Evolutionary conservation across 164 flowering plant genomes (phyloP), one percentile per base, ranked within the genome.

Genomic region (Umbellularia californica): DNA sequence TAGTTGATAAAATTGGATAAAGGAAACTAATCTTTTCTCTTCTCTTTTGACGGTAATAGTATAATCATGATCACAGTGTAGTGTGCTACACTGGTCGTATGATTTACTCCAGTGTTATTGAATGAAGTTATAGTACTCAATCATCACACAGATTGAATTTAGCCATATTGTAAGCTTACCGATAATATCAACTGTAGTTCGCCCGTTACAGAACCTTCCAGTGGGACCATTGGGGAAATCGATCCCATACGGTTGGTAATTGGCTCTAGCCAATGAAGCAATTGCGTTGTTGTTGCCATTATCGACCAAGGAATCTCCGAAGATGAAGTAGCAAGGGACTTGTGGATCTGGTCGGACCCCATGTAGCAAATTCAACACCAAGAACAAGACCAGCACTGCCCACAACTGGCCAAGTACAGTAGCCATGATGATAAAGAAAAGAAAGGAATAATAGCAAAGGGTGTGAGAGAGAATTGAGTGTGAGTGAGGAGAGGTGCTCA

Each of bases 291-390:
- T 92, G 66, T 92, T 92, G 11, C 97, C 97, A 82, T 89, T 90
- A 55, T 92, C 97, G 20, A 90, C 91, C 76, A 90, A 76, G 0
- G 97, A 92, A 72, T 92, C 97, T 2, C 97, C 97, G 74, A 92
- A 92, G 17, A 92, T 86, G 82, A 90, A 92, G 84, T 86, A 89
- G 78, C 90, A 85, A 23, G 93, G 92, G 10, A 86, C 95, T 75
- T 85, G 89, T 10, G 81, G 87, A 0, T 69, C 83, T 5, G 81
- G 84, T 28, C 33, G 27, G 24, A 52, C 79, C 50, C 14, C 60
- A 65, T 20, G 22, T 12, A 27, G 4, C 28, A n/a, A 52, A 51
- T 0, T 50, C 30, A 22, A 71, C 52, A 68, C 50, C 71, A 69
- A 47, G 30, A 55, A 66, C 22, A 75, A 5, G 55, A 75, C n/a